Conservation (phyloP, 2,329 filamentous ascomycete genomes). For the Fusarium sp. region DNA sequence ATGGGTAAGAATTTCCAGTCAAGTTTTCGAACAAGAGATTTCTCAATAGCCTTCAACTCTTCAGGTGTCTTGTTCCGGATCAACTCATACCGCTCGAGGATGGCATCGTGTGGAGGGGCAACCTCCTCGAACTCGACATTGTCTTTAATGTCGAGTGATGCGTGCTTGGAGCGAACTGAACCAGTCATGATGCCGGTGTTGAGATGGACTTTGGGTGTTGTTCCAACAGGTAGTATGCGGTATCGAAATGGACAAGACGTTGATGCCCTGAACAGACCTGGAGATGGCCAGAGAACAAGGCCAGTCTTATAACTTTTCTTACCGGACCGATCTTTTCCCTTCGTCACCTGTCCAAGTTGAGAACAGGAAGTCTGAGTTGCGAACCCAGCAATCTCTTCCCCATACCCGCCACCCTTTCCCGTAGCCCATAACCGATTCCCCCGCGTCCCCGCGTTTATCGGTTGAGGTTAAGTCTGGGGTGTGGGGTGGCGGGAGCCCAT, state of each 20-base stretch:
- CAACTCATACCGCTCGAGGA: conserved; percentile 18
- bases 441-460: conserved; percentile 24
- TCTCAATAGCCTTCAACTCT: conserved; percentile 37
- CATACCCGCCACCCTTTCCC: neutral
- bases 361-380: neutral
- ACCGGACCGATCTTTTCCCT: neutral
- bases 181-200: conserved; percentile 2
- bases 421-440: neutral
- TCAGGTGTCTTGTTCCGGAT: conserved; percentile 11
- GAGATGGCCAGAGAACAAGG: neutral
- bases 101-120: conserved; percentile 6
- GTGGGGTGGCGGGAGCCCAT: neutral
- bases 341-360: neutral
- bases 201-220: neutral
- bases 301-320: neutral
- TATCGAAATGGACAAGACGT: neutral
- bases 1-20: conserved; percentile 44
- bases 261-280: neutral
- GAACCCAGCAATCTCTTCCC: neutral
- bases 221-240: neutral
- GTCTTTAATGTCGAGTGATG: conserved; percentile 12
- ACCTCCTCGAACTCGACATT: conserved; percentile 20
- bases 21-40: conserved; percentile 39
- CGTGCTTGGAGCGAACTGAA: conserved; percentile 5
- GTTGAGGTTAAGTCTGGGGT: neutral